phyloP scores from a whole-genome alignment of 768 basidiomycete species.

The Hysterangium stoloniferum region DNA sequence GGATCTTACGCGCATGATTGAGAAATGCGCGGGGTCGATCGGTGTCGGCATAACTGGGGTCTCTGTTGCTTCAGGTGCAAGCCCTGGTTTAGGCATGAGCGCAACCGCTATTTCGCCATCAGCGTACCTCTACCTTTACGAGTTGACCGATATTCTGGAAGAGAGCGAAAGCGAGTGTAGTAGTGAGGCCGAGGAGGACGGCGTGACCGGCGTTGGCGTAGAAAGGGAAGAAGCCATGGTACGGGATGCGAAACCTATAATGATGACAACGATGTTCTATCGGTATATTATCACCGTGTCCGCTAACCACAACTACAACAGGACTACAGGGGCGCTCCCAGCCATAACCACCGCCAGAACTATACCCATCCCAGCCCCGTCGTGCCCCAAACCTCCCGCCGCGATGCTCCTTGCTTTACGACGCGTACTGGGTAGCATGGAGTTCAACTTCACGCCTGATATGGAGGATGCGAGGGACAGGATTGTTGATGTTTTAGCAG shows the following conservation, averaged over 20 bases:
- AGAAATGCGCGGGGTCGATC: constrained; percentile 38
- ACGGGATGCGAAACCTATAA: constrained; percentile 42
- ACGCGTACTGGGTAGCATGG: constrained; percentile 44
- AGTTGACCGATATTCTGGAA: neutral
- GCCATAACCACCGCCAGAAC: constrained; percentile 32
- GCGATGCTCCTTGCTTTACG: constrained; percentile 40
- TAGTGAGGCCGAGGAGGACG: constrained; percentile 16
- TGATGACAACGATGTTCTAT: constrained; percentile 55
- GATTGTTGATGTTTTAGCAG: constrained; percentile 74
- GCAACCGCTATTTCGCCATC: no score
- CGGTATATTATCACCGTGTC: constrained; percentile 45
- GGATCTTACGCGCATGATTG: constrained; percentile 46
- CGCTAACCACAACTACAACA: no score
- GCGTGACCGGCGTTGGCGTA: constrained; percentile 33
- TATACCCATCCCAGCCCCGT: constrained; percentile 55
- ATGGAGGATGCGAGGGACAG: constrained; percentile 71
- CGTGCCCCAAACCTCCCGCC: constrained; percentile 33
- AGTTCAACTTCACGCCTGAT: constrained; percentile 32
- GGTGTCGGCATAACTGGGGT: neutral
- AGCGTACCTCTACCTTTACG: no score
- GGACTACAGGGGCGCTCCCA: no score
- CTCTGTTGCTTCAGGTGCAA: neutral
- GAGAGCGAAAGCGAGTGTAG: neutral
- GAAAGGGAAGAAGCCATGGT: constrained; percentile 28
- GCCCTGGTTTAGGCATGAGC: neutral